Evolutionary conservation across 345 rosid species (phyloP), one percentile per base, ranked within the genome.

Genomic region (Hevea brasiliensis): DNA sequence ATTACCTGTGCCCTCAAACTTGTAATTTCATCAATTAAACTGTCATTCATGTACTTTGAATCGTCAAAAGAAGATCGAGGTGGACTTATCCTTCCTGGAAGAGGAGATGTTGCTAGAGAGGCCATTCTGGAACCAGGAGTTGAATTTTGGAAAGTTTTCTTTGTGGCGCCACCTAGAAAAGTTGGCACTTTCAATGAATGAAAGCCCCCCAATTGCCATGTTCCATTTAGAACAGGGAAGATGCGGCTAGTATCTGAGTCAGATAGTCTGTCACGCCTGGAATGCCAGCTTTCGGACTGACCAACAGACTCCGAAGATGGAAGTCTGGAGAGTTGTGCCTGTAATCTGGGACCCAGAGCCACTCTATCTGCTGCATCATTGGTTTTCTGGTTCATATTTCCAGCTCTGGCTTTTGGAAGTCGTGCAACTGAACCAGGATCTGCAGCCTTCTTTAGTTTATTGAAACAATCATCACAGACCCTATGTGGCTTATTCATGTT

Each of bases 401-500:
- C 78, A 81, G 70, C 80, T 85, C 80, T 84, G 54, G 78, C 48
- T 70, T 71, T 83, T 41, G 92, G 76, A 71, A 67, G 74, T 41
- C 79, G 83, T 13, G 68, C 48, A 74, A 75, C 68, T 50, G 81
- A 69, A 81, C 76, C 73, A 51, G 85, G 78, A 65, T 88, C 89
- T 21, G 75, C 72, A 32, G 77, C 55, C 71, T 81, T 90, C 81
- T 77, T 89, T 62, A 92, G 85, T 81, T 90, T 92, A 65, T 82
- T 67, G 27, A 84, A 90, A 81, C 98, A 94, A 70, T 87, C 97
- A 68, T 88, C 94, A 75, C 98, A 94, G 48, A 91, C 97, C 47
- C 97, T 84, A 80, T 89, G 89, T 7, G 97, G 93, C 82, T 90
- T 94, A 86, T 74, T 87, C 83, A 81, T 84, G 69, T 77, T 88